Evolutionary conservation across 805 yeast species (phyloP), one percentile per base, ranked within the genome.

Genomic region (Schizosaccharomyces lindneri): DNA sequence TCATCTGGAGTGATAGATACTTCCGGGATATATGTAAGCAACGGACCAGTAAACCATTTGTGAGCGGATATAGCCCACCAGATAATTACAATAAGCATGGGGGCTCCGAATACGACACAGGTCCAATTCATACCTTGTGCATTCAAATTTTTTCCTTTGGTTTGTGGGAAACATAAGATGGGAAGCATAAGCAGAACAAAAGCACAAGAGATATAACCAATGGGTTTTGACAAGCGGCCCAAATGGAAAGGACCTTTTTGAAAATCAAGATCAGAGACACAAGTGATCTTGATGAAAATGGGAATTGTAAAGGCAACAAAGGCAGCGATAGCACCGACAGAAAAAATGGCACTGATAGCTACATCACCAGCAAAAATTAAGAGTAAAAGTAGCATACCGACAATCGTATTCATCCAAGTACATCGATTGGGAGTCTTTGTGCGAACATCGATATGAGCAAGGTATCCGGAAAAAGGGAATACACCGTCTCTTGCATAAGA

Each of bases 301-400:
- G 87, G 87, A 65, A 80, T 73, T n/a, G 79, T 75, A 71, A 82
- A 83, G 2, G 87, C 82, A 63, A 82, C 76, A 66, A 81, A 81
- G 0, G 84, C 79, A 15, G 84, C 79, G 67, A 82, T 81, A 57
- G 85, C 86, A 41, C 85, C 85, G 59, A 83, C 84, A 1, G 85
- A 81, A 72, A 83, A 83, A 64, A 82, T 81, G 55, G 87, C 87
- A 39, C 78, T 81, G 65, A 82, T 80, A 60, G 87, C 84, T 24
- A 77, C 75, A 63, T 79, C 81, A 48, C 84, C 84, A 43, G 82
- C 82, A 70, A 82, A 80, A 68, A 82, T 76, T 64, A 81, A 74
- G 62, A 79, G 74, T 64, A 81, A 72, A 27, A 81, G 72, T 29
- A 80, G 74, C 67, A 79, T 79, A 43, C 84, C 84, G 60, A 81